Base-by-base conservation (phyloP, 805 yeast genomes). In the Barnettozyma siamensis region DNA sequence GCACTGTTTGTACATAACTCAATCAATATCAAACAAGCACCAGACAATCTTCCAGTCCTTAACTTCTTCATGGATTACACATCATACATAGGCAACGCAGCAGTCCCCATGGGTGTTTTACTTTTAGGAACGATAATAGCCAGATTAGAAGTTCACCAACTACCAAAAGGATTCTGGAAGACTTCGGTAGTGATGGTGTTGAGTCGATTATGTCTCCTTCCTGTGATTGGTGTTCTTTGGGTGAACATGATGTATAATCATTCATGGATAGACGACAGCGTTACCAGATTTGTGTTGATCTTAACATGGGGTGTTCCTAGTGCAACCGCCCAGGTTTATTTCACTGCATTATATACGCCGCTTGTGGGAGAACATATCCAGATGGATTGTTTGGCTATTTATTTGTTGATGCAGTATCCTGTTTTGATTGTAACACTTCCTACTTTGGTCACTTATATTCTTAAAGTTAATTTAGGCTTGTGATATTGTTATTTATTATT, bases 81-180 rank as follows among this genome's bases (percentile, higher is more conserved):
- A 0, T 57, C 75, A 2, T 91, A 91, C 57, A 66, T 91, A 7
- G 96, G 96, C 0, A 78, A 78, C 21, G 96, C 96, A 0, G 78
- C 85, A 37, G 95, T 91, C 27, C 98, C 97, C 1, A 62, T 87
- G 43, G 98, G 97, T 0, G 66, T 91, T 45, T 59, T 87, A 34
- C 56, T 91, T 44, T 62, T 91, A 23, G 98, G 98, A 2, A 95
- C 91, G 15, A 88, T 96, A 2, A 77, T 91, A 32, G 84, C 96
- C 1, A 66, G 96, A 36, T 69, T 91, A 38, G 65, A 76, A 46
- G 60, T 88, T 17, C 67, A 65, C 7, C 54, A 66, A 5, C 64
- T 88, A 51, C 87, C 89, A 1, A 65, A 69, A 12, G 91, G 91
- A 2, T 81, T 85, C 51, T 78, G 82, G 80, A 75, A 76, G 51